A percentile compares a stretch with the other conserved stretches of the same genome.
Evolutionary conservation across 1,284 basidiomycete species (phyloP).

Genomic region (Cryptococcus sp.): DNA sequence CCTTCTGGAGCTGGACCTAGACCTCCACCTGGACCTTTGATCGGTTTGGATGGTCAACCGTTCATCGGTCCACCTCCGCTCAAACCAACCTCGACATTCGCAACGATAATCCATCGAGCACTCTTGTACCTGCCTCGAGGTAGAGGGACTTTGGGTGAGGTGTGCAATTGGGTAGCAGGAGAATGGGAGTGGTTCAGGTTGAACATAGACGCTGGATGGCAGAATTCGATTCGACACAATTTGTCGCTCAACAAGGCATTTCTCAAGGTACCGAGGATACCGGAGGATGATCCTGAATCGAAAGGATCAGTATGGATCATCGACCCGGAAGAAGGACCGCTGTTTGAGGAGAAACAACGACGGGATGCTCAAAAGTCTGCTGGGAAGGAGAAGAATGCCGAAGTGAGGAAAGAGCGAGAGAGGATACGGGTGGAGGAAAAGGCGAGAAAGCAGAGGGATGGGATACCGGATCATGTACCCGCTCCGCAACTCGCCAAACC

Average conservation of each 20-base stretch:
- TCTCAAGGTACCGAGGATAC: slow-evolving; percentile 55
- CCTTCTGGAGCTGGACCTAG: slow-evolving; percentile 43
- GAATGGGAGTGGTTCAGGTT: slow-evolving; percentile 84
- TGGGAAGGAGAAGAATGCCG: slow-evolving; percentile 44
- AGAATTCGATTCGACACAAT: slow-evolving; percentile 47
- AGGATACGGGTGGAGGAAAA: slow-evolving; percentile 34
- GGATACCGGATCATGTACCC: slow-evolving; percentile 2
- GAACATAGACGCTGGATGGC: slow-evolving; percentile 56
- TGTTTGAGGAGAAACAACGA: slow-evolving; percentile 45
- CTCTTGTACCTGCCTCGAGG: slow-evolving; percentile 51
- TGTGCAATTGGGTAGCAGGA: slow-evolving; percentile 84
- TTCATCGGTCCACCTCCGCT: slow-evolving; percentile 46
- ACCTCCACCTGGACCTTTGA: slow-evolving; percentile 38
- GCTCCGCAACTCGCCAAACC: slow-evolving; percentile 15
- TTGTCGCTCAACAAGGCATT: slow-evolving; percentile 42
- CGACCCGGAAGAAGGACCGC: slow-evolving; percentile 56
- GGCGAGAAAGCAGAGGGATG: slow-evolving; percentile 30
- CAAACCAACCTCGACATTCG: slow-evolving; percentile 46
- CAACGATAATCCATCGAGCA: slow-evolving; percentile 45
- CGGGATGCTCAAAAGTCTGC: slow-evolving; percentile 38
- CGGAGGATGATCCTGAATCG: slow-evolving; percentile 70
- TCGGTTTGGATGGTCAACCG: slow-evolving; percentile 43
- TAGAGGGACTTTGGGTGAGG: slow-evolving; percentile 83
- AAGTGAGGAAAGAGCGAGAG: slow-evolving; percentile 37
- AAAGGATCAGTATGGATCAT: slow-evolving; percentile 87